phyloP scores from a whole-genome alignment of 129 eudicot genomes.

The Tagetes erecta region DNA sequence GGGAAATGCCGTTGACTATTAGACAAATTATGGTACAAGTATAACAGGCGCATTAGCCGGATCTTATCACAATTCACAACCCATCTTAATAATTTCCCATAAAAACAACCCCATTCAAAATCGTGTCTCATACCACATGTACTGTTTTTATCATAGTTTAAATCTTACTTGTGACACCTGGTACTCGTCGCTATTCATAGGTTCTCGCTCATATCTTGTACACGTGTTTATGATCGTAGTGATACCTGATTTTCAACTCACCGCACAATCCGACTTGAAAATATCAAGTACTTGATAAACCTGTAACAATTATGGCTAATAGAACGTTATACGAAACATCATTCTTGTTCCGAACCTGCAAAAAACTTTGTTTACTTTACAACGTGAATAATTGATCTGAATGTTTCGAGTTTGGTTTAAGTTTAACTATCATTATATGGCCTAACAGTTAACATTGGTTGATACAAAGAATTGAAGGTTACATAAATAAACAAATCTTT shows the following conservation, averaged over 20 bases:
- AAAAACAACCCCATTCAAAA: background rate
- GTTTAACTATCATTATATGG: background rate
- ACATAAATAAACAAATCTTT: constrained; percentile 23
- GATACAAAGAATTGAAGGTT: background rate
- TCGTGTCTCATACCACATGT: background rate
- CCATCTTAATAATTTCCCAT: too few species aligned
- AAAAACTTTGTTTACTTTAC: too few species aligned
- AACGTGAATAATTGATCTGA: background rate
- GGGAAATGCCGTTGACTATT: background rate
- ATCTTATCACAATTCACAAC: background rate
- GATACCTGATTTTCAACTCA: too few species aligned
- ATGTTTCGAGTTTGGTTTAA: background rate
- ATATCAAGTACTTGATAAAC: background rate
- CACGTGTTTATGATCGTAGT: too few species aligned
- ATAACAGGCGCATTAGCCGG: background rate
- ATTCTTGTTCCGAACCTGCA: background rate
- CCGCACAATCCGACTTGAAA: background rate
- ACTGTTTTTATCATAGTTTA: too few species aligned
- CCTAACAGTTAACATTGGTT: background rate
- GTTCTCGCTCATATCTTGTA: too few species aligned
- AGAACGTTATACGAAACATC: background rate
- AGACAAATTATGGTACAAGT: background rate
- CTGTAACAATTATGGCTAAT: too few species aligned
- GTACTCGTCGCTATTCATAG: too few species aligned
- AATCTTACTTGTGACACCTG: too few species aligned